Base-by-base conservation (phyloP, 257 asterid genomes). In the Jacaranda mimosifolia region DNA sequence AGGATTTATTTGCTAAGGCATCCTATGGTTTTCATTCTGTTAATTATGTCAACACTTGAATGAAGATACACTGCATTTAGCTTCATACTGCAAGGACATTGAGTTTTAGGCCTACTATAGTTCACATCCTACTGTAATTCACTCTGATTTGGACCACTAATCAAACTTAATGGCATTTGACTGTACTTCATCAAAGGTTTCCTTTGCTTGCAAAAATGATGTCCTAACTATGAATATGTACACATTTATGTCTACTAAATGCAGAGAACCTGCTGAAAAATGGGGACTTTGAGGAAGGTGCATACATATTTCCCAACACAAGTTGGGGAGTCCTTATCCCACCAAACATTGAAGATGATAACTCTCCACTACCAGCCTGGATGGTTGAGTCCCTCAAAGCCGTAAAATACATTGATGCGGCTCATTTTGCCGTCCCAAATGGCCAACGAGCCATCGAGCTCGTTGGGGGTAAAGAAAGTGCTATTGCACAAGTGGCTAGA, bases 291-390 rank as follows among this genome's bases (percentile, higher is more conserved):
- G 99, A 95, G 76, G 99, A 95, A 82, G 99, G 99, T 21, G 88
- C 99, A 1, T 95, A 89, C 85, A 86, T 95, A 36, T 88, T 95
- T 19, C 98, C 97, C 72, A 95, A 92, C 88, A 89, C 97, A 35
- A 88, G 94, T 67, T 90, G 96, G 97, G 99, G 99, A 9, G 97
- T 91, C n/a, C 96, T 95, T 0, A 81, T 93, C 79, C 99, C 99
- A 6, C 99, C 98, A 0, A 89, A 90, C 85, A 93, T 93, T 13
- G 99, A 95, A 75, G 99, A 95, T 35, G 97, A 91, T 60, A 89
- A 95, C 87, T 93, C 98, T 5, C 92, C 99, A 0, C 78, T 95
- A n/a, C 99, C 99, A 1, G 97, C 91, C 9, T 95, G 99, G 99
- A 95, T 93, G 96, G 91, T 95, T 60, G 98, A 93, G 59, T 95